These are phyloP conservation scores for Solanum sitiens DNA, from an alignment of 257 asterid species.

Conservation along the genomic window DNA sequence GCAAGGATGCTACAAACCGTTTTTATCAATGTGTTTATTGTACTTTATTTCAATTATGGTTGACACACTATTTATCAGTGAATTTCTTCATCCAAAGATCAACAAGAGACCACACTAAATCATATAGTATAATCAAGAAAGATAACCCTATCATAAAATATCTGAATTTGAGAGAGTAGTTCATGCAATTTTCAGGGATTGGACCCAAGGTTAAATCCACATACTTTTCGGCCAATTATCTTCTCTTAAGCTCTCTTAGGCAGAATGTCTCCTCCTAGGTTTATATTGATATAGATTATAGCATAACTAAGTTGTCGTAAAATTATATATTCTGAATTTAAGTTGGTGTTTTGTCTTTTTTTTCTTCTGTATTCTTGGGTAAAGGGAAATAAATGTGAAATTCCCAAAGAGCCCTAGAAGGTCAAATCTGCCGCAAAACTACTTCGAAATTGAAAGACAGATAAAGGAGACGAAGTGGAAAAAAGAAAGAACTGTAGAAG, in stretches of 20 bases:
- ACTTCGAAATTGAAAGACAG: conserved; percentile 28
- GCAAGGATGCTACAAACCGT: neutral
- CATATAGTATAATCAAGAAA: neutral
- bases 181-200: neutral
- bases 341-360: neutral
- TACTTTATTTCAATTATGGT: neutral
- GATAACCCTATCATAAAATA: neutral
- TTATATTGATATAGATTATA: neutral
- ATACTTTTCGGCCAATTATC: neutral
- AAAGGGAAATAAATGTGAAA: conserved; percentile 42
- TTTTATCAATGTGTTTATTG: neutral
- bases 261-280: neutral
- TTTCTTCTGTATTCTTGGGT: conserved; percentile 5
- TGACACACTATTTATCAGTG: neutral
- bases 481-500: conserved; percentile 36
- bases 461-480: conserved; percentile 45
- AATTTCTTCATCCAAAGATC: neutral
- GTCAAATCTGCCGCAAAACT: conserved; percentile 20
- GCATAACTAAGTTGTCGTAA: neutral
- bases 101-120: neutral
- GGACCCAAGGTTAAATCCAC: neutral
- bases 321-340: neutral
- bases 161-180: neutral
- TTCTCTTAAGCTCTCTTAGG: neutral
- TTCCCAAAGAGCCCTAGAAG: conserved; percentile 41